A percentile compares a stretch with the other conserved stretches of the same genome.
Evolutionary conservation across 805 yeast genomes (phyloP).

Genomic region (Candida easanensis): DNA sequence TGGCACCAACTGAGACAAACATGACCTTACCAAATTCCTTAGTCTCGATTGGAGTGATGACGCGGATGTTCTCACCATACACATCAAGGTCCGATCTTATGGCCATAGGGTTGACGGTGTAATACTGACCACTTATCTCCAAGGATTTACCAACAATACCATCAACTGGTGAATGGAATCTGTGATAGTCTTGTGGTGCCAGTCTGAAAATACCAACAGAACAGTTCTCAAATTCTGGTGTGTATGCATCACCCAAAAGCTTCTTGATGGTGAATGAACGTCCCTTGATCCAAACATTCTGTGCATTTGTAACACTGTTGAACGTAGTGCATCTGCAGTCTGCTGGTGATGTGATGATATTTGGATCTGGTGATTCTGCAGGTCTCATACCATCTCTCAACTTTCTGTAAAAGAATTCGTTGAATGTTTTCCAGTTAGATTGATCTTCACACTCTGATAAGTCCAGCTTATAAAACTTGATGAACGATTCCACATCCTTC

Average conservation of each 20-base stretch:
- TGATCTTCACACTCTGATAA: constrained; percentile 63
- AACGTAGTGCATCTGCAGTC: constrained; percentile 84
- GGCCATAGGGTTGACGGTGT: constrained; percentile 98
- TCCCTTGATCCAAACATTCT: constrained; percentile 88
- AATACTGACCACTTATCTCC: constrained; percentile 83
- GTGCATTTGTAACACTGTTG: constrained; percentile 55
- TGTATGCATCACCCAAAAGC: constrained; percentile 45
- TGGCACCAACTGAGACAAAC: constrained; percentile 88
- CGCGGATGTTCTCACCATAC: constrained; percentile 86
- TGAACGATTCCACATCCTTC: constrained; percentile 68
- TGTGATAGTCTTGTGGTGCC: constrained; percentile 96
- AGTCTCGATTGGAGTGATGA: constrained; percentile 73
- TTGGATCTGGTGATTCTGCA: constrained; percentile 44
- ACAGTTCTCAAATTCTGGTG: constrained; percentile 40
- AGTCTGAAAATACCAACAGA: constrained; percentile 77
- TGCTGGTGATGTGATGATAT: constrained; percentile 49
- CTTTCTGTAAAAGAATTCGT: constrained; percentile 84
- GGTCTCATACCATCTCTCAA: constrained; percentile 70
- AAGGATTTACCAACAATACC: constrained; percentile 68
- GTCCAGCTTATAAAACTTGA: constrained; percentile 79
- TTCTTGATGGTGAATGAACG: constrained; percentile 64
- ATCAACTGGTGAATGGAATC: constrained; percentile 86
- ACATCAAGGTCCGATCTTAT: constrained; percentile 84
- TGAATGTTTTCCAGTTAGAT: constrained; percentile 61
- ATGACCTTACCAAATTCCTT: constrained; percentile 74